These are phyloP conservation scores for Saururus chinensis DNA, from an alignment of 164 flowering plant genomes.

Conservation along the genomic window DNA sequence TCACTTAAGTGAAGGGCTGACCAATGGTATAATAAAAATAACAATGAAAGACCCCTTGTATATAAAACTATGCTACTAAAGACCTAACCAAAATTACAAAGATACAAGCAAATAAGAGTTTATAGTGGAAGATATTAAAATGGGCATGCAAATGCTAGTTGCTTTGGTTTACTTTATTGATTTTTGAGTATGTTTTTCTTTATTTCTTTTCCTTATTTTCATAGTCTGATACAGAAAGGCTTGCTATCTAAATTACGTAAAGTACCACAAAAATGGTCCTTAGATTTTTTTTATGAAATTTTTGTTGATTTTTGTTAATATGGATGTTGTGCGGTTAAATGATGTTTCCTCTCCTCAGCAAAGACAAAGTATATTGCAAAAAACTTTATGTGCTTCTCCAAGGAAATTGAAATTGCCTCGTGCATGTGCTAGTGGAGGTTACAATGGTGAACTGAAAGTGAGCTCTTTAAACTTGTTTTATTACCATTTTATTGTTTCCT, in stretches of 20 bases:
- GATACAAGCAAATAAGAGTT: too few species aligned
- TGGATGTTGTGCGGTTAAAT: neutral
- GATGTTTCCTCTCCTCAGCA: neutral
- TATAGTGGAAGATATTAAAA: too few species aligned
- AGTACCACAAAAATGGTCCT: neutral
- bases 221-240: too few species aligned
- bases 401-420: constrained; percentile 57
- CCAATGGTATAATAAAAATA: too few species aligned
- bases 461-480: constrained; percentile 10
- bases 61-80: too few species aligned
- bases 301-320: neutral
- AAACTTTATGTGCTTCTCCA: constrained; percentile 9
- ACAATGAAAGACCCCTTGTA: too few species aligned
- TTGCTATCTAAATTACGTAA: neutral
- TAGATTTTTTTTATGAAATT: neutral
- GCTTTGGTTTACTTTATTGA: too few species aligned
- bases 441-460: constrained; percentile 24
- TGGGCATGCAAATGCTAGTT: too few species aligned
- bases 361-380: neutral
- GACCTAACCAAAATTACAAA: too few species aligned
- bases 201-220: too few species aligned
- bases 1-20: too few species aligned
- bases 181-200: too few species aligned
- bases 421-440: constrained; percentile 29
- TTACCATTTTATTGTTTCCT: neutral